Evolutionary conservation across 495 filamentous ascomycete genomes (phyloP), one percentile per base, ranked within the genome.

Genomic region (Penicillium tannophilum): DNA sequence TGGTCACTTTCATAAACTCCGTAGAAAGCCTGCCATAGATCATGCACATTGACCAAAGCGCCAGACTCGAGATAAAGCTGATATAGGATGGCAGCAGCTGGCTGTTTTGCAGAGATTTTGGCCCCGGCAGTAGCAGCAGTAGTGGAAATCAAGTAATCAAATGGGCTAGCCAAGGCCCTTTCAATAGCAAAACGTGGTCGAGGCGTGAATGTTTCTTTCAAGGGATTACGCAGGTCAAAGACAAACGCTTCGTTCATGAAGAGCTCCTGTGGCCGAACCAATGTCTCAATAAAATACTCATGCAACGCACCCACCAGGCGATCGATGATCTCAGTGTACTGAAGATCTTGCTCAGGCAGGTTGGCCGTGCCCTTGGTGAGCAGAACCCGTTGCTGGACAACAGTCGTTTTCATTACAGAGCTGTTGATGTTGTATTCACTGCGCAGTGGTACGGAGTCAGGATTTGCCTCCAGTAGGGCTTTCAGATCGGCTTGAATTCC

Each of bases 21-120:
- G 58, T 86, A 82, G 69, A 96, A 98, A 2, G 94, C 91, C 23
- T 88, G 84, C 91, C 91, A 97, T 23, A 98, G 72, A 72, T 98
- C 94, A 44, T 86, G 86, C 6, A 90, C 85, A 68, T 98, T 98
- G 64, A 98, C 86, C 47, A 97, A 72, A 6, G 87, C 82, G 5
- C 93, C 93, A 1, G 92, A 90, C 74, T 98, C 93, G 17, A 93
- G 82, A 70, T 96, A 97, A 28, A 97, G 76, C 57, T 95, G 91
- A 74, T 97, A 98, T 58, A 98, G 64, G 17, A 96, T 88, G 2
- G 92, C 83, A 16, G 88, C 88, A 14, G 90, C 76, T 12, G 95
- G 93, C 62, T 93, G 84, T 8, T 85, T 89, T 8, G 85, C 63
- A 6, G 82, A 83, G 6, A 68, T 79, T 72, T 28, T 80, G 60